Evolutionary conservation across 352 stramenopile genomes (phyloP).

Genomic region (Globisporangium okanoganense): DNA sequence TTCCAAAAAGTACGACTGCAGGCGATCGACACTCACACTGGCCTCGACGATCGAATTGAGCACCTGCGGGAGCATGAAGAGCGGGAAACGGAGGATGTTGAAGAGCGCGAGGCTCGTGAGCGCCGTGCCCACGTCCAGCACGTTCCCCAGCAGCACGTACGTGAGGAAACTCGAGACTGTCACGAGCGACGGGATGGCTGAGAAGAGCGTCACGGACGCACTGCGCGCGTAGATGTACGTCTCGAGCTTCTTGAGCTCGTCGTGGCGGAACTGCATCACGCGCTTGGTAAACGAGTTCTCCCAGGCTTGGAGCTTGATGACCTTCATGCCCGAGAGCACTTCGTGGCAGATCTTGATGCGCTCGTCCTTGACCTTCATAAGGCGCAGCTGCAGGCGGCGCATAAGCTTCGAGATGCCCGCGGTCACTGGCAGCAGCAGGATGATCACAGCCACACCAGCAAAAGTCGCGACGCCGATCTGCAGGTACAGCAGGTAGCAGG

Average conservation of each 20-base stretch:
- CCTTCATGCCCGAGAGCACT: conserved; percentile 92
- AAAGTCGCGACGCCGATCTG: conserved; percentile 87
- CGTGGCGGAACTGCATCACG: conserved; percentile 55
- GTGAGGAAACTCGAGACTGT: conserved; percentile 43
- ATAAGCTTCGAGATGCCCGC: conserved; percentile 85
- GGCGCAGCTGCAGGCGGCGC: conserved; percentile 76
- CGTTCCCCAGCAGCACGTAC: conserved; percentile 57
- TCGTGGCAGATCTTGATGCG: conserved; percentile 95
- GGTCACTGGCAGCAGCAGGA: conserved; percentile 92
- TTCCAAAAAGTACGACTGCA: conserved; percentile 53
- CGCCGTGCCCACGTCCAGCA: conserved; percentile 47
- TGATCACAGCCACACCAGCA: conserved; percentile 90
- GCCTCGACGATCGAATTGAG: conserved; percentile 95
- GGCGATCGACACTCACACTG: conserved; percentile 55
- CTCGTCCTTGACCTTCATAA: conserved; percentile 93
- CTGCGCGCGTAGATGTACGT: conserved; percentile 42
- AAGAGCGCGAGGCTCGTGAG: conserved; percentile 57
- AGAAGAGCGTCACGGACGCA: conserved; percentile 50
- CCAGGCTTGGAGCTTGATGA: conserved; percentile 98
- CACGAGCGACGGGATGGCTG: conserved; percentile 44
- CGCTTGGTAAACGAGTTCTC: conserved; percentile 79
- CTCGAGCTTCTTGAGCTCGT: conserved; percentile 81
- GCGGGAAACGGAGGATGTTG: conserved; percentile 94
- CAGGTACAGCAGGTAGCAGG: conserved; percentile 63
- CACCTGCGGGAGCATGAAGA: conserved; percentile 95